A percentile compares a stretch with the other conserved stretches of the same genome.
phyloP scores from a whole-genome alignment of 345 rosid genomes.

The Noccaea caerulescens region DNA sequence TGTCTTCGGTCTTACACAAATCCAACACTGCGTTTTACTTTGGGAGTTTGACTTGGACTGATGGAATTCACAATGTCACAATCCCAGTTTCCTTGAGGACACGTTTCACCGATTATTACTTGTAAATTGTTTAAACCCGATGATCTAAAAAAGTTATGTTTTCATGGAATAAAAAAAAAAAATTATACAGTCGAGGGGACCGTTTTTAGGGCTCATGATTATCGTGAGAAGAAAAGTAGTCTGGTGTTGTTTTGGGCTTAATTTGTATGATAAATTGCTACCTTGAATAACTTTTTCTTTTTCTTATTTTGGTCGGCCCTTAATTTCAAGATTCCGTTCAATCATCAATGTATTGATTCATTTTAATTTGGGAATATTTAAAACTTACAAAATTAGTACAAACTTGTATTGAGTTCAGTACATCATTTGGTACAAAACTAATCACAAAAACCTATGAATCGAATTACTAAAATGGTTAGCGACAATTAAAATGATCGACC shows the following conservation, averaged over 20 bases:
- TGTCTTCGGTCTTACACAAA: constrained; percentile 31
- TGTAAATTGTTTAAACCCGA: constrained; percentile 2
- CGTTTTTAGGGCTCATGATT: background rate
- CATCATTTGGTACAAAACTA: no score
- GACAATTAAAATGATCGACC: no score
- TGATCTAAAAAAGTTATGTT: background rate
- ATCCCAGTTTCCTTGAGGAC: constrained; percentile 54
- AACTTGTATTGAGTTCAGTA: no score
- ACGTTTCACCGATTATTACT: constrained; percentile 24
- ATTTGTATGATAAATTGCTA: background rate
- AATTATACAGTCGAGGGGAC: background rate
- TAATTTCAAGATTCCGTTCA: no score
- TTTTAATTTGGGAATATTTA: no score
- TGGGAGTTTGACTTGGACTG: constrained; percentile 55
- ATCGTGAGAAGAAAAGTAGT: background rate
- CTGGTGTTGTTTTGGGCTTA: background rate
- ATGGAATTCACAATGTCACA: constrained; percentile 46
- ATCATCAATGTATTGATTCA: no score
- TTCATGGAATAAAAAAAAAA: background rate
- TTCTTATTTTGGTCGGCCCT: no score
- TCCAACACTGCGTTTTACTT: constrained; percentile 49
- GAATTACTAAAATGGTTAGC: no score
- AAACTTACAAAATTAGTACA: no score
- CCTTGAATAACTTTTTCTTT: background rate
- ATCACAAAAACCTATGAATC: no score